Conservation (phyloP, 257 asterid genomes). For the Capsicum rhomboideum region DNA sequence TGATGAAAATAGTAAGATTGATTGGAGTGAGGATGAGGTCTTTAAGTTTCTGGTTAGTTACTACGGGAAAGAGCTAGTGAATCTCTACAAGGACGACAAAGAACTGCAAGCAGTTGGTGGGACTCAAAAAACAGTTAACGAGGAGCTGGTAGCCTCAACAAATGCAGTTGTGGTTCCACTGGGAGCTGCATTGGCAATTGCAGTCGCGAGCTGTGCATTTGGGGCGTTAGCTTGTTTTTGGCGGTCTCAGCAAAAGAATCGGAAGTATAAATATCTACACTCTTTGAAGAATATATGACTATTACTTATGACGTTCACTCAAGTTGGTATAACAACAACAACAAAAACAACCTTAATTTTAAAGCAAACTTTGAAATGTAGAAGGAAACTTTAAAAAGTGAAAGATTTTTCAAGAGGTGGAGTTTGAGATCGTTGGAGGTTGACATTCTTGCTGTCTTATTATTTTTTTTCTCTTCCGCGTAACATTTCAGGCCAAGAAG, state of each 20-base stretch:
- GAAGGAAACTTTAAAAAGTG: neutral
- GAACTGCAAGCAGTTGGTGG: conserved; percentile 29
- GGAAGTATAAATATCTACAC: conserved; percentile 85
- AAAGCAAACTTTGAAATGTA: neutral
- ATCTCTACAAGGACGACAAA: conserved; percentile 46
- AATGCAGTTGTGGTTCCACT: conserved; percentile 74
- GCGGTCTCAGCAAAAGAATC: conserved; percentile 91
- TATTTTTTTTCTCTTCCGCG: conserved; percentile 22
- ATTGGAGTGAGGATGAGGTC: conserved; percentile 62
- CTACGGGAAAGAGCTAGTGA: conserved; percentile 52
- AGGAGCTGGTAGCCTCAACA: conserved; percentile 46
- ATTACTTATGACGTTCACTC: neutral
- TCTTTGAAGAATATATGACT: conserved; percentile 67
- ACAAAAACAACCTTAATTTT: neutral
- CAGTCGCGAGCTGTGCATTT: conserved; percentile 92
- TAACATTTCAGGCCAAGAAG: conserved; percentile 79
- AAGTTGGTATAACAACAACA: conserved; percentile 1
- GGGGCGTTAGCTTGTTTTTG: conserved; percentile 94
- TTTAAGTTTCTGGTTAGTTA: conserved; percentile 48
- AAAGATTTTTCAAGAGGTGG: conserved; percentile 6
- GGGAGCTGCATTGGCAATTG: conserved; percentile 94
- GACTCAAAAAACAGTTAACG: conserved; percentile 11
- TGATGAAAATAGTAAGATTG: conserved; percentile 6
- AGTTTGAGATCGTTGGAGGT: conserved; percentile 28
- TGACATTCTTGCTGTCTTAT: conserved; percentile 24